These are phyloP conservation scores for Apiospora saccharicola DNA, from an alignment of 2,329 filamentous ascomycete species.

Conservation along the genomic window DNA sequence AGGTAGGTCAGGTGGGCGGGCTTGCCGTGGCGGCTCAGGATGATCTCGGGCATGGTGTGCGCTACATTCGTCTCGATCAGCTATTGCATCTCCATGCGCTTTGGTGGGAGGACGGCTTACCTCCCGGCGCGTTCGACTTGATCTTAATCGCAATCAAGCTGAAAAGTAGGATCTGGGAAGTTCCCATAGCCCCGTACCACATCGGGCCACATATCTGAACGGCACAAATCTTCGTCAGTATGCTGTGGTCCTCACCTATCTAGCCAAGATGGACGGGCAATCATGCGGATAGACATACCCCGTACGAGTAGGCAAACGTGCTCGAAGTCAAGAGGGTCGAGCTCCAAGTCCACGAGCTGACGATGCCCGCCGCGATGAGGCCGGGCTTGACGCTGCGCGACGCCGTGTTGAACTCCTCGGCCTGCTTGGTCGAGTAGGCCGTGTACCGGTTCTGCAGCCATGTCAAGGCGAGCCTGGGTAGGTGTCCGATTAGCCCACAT, in stretches of 20 bases:
- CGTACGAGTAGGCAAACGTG: constrained; percentile 51
- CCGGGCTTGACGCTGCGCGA: constrained; percentile 52
- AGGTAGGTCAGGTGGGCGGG: constrained; percentile 48
- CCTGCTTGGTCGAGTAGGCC: constrained; percentile 48
- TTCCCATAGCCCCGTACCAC: constrained; percentile 51
- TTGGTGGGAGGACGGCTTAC: constrained; percentile 47
- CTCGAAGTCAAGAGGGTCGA: constrained; percentile 52
- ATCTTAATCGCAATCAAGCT: constrained; percentile 50
- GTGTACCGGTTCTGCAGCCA: constrained; percentile 51
- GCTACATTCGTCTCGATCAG: not conserved
- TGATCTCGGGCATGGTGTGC: constrained; percentile 42
- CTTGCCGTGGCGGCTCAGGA: constrained; percentile 46
- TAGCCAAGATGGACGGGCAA: not conserved
- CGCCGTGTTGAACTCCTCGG: constrained; percentile 57
- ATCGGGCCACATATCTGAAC: constrained; percentile 46
- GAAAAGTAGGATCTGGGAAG: constrained; percentile 50
- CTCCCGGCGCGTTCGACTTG: constrained; percentile 48
- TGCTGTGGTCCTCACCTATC: not conserved
- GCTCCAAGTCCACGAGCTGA: constrained; percentile 58
- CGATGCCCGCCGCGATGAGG: constrained; percentile 54
- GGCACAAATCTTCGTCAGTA: not conserved
- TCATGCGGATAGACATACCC: constrained; percentile 31
- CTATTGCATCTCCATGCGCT: not conserved
- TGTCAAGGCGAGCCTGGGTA: constrained; percentile 42
- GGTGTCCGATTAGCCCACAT: no score